A percentile compares a stretch with the other conserved stretches of the same genome.
phyloP scores from a whole-genome alignment of 1,139 yeast genomes.

The Diutina scorzettiae region DNA sequence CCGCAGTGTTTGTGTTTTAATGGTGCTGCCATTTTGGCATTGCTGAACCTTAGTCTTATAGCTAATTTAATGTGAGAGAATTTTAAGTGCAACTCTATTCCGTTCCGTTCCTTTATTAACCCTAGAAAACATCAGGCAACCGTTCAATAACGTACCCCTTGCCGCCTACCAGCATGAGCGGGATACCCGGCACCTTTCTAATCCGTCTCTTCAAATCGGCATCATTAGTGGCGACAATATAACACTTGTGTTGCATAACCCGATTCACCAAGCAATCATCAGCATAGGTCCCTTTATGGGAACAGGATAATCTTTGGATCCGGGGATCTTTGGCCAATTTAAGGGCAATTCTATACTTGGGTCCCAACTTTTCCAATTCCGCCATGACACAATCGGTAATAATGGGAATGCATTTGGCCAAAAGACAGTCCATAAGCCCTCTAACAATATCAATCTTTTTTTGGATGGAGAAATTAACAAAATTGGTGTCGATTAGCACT shows the following conservation, averaged over 20 bases:
- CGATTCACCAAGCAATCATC: slow-evolving; percentile 94
- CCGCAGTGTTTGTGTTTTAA: no score
- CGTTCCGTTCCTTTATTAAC: no score
- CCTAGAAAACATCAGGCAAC: slow-evolving; percentile 80
- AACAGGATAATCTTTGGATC: slow-evolving; percentile 72
- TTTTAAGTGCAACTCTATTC: no score
- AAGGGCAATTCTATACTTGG: slow-evolving; percentile 85
- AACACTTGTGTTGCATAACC: slow-evolving; percentile 92
- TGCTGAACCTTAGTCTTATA: no score
- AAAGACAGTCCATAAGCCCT: slow-evolving; percentile 92
- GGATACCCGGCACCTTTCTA: slow-evolving; percentile 94
- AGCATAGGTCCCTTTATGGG: slow-evolving; percentile 94
- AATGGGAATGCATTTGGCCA: slow-evolving; percentile 91
- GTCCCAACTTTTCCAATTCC: slow-evolving; percentile 90
- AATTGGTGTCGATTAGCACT: slow-evolving; percentile 89
- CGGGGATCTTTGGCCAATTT: slow-evolving; percentile 90
- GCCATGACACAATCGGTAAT: slow-evolving; percentile 98
- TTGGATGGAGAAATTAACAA: slow-evolving; percentile 89
- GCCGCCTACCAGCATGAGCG: slow-evolving; percentile 91
- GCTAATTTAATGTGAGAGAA: no score
- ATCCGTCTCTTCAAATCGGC: slow-evolving; percentile 93
- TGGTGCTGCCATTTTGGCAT: no score
- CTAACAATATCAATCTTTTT: slow-evolving; percentile 86
- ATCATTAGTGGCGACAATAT: slow-evolving; percentile 95
- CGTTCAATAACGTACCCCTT: slow-evolving; percentile 88